Base-by-base conservation (phyloP, 495 filamentous ascomycete species). In the Arthonia radiata region DNA sequence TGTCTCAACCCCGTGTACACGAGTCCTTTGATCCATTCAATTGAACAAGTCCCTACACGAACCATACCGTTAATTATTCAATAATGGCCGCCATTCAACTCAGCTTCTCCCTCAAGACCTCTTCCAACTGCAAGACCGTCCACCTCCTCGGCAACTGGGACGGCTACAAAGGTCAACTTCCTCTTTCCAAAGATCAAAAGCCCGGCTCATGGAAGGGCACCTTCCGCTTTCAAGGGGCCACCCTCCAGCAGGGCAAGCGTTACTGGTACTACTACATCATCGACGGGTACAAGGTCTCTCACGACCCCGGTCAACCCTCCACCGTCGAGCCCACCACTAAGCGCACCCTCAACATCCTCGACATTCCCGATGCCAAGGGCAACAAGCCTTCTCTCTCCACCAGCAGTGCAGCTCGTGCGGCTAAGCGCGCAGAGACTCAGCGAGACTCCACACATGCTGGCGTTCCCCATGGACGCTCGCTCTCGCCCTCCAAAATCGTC, bases 231-330 rank as follows among this genome's bases (percentile, higher is more conserved):
- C 79, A 83, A 55, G 71, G 69, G 46, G 53, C 65, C 24, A 73
- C 76, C 32, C 61, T 92, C 29, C 65, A 81, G 57, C 58, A 75
- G 30, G 78, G 82, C 32, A 62, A 71, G 42, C 70, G 86, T 39
- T 94, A 93, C 70, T 97, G 89, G 86, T 97, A 94, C 67, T 97
- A 97, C 64, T 97, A 92, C 61, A 92, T 97, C 73, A 89, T 94
- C 54, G 86, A 97, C 45, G 86, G 86, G 33, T 93, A 93, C 67
- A 82, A 93, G 51, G 74, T 92, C 48, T 83, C 86, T 25, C 83
- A 94, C 60, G 86, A 97, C 54, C 86, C 89, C 27, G 78, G 77
- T 42, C 66, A 76, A 45, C 63, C 73, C 31, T 78, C 71, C 47
- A 90, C 79, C 52, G 71, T 73, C 43, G 86, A 97, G 60, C 82